These are phyloP conservation scores for Cylindrodendrum hubeiense DNA, from an alignment of 2,329 filamentous ascomycete genomes.

Conservation along the genomic window DNA sequence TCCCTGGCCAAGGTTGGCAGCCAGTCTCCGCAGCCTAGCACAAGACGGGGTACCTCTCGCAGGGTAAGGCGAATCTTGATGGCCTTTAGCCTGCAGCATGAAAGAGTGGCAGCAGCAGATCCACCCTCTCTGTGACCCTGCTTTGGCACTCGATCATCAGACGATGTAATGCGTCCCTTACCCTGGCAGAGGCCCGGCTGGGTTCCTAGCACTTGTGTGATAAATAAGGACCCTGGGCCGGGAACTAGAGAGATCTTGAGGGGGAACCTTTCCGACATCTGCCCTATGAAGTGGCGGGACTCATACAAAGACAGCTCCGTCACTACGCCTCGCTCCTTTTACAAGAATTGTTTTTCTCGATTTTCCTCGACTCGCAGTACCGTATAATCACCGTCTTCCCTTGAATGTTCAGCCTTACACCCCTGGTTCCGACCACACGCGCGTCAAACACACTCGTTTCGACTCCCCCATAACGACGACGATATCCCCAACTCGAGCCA, in stretches of 20 bases:
- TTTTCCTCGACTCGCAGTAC: constrained; percentile 27
- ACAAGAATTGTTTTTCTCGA: constrained; percentile 31
- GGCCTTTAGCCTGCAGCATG: constrained; percentile 46
- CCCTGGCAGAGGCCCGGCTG: constrained; percentile 37
- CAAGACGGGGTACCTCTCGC: constrained; percentile 39
- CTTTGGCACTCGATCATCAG: constrained; percentile 46
- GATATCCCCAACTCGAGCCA: constrained; percentile 36
- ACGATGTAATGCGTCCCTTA: constrained; percentile 45
- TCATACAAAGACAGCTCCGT: constrained; percentile 43
- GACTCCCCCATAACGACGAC: constrained; percentile 35
- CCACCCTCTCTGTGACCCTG: constrained; percentile 45
- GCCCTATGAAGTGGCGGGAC: constrained; percentile 32
- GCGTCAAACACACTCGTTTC: constrained; percentile 42
- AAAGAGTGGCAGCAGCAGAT: constrained; percentile 42
- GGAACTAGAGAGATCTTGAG: constrained; percentile 43
- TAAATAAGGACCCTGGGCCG: constrained; percentile 46
- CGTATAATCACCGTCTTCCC: constrained; percentile 36
- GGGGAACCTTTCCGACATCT: constrained; percentile 39
- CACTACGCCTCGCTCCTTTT: constrained; percentile 37
- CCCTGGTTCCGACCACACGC: constrained; percentile 32
- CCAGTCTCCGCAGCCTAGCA: constrained; percentile 49
- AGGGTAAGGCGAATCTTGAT: constrained; percentile 44
- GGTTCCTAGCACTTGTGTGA: constrained; percentile 43
- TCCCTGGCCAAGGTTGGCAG: constrained; percentile 49
- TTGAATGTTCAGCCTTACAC: constrained; percentile 31